These are phyloP conservation scores for Zygosaccharomyces rouxii DNA, from an alignment of 805 yeast species.

Conservation along the genomic window DNA sequence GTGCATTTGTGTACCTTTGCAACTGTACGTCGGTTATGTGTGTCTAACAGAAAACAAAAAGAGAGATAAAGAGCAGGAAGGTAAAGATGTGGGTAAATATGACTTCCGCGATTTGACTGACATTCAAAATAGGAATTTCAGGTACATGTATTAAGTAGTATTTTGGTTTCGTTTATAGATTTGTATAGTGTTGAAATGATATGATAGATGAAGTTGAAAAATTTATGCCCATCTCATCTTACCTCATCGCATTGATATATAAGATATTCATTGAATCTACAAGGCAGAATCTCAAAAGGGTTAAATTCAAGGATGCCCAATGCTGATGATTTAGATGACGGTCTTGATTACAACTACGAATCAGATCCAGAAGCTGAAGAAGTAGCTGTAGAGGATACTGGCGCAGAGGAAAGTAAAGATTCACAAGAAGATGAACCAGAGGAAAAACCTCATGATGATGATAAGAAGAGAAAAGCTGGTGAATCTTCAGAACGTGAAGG, in stretches of 20 bases:
- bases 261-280: neutral
- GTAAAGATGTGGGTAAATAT: conserved; percentile 34
- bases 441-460: conserved; percentile 15
- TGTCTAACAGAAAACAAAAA: conserved; percentile 47
- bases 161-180: neutral
- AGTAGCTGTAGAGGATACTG: conserved; percentile 26
- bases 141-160: conserved; percentile 41
- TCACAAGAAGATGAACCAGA: conserved; percentile 13
- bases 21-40: conserved; percentile 40
- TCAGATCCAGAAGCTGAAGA: conserved; percentile 35
- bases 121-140: conserved; percentile 50
- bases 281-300: neutral
- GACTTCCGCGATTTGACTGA: conserved; percentile 58
- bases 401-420: neutral
- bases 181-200: neutral
- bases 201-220: conserved; percentile 4
- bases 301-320: conserved; percentile 20
- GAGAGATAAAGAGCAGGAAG: conserved; percentile 42
- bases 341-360: conserved; percentile 54
- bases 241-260: neutral
- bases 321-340: conserved; percentile 79
- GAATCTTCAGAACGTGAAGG: conserved; percentile 22
- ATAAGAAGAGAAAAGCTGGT: conserved; percentile 28
- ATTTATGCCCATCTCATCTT: conserved; percentile 9
- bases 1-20: conserved; percentile 42